Evolutionary conservation across 23 red algal species (phyloP).

Genomic region (Gracilariopsis chorda): DNA sequence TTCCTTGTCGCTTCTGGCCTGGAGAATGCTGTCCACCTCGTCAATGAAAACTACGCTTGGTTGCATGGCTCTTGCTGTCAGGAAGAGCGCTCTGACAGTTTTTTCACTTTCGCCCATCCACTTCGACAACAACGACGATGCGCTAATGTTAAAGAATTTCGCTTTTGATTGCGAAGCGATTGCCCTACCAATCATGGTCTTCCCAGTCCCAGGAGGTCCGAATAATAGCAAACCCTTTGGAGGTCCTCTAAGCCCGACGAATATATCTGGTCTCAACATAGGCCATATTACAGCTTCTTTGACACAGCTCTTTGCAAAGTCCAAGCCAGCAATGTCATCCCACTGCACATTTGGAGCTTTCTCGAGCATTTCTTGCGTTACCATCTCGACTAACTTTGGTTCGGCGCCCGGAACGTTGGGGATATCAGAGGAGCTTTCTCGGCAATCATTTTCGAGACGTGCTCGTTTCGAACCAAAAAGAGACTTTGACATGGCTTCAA

Average conservation of each 20-base stretch:
- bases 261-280: slow-evolving; percentile 84
- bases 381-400: slow-evolving; percentile 80
- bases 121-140: slow-evolving; percentile 85
- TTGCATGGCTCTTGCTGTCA: slow-evolving; percentile 67
- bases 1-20: slow-evolving; percentile 74
- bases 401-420: slow-evolving; percentile 84
- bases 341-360: slow-evolving; percentile 63
- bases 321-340: slow-evolving; percentile 96
- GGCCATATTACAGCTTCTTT: slow-evolving; percentile 98
- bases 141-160: slow-evolving; percentile 93
- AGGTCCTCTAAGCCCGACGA: slow-evolving; percentile 77
- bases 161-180: slow-evolving; percentile 82
- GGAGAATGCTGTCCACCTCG: slow-evolving; percentile 93
- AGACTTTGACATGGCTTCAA: not conserved
- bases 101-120: slow-evolving; percentile 99
- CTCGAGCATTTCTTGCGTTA: slow-evolving; percentile 88
- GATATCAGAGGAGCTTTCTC: not conserved
- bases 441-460: not conserved
- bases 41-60: slow-evolving; percentile 99
- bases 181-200: slow-evolving; percentile 96
- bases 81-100: slow-evolving; percentile 90
- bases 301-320: slow-evolving; percentile 88
- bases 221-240: slow-evolving; percentile 93
- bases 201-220: slow-evolving; percentile 97
- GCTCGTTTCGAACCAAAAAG: not conserved